Conservation (phyloP, 2,329 filamentous ascomycete genomes). For the Anthostomella pinea region DNA sequence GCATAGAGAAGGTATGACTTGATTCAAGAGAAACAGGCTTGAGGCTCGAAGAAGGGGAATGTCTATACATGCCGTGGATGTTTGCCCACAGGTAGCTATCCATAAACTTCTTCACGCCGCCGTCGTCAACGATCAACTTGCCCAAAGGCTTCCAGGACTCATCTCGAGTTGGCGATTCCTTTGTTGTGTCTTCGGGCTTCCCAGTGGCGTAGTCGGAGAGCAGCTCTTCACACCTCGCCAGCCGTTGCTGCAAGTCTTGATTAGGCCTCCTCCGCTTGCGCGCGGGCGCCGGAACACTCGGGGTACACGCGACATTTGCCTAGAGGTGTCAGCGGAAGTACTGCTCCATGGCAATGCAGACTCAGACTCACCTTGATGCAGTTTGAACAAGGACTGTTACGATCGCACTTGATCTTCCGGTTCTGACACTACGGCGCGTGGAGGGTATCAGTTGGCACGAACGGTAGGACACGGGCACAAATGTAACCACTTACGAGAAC, state of each 20-base stretch:
- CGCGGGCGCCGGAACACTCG: slow-evolving; percentile 58
- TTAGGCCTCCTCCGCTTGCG: slow-evolving; percentile 59
- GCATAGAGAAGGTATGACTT: too few species aligned
- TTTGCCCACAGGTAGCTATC: slow-evolving; percentile 54
- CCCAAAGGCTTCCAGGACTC: slow-evolving; percentile 45
- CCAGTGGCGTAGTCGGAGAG: slow-evolving; percentile 54
- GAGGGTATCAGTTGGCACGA: background rate
- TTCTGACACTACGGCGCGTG: slow-evolving; percentile 45
- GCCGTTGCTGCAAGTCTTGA: slow-evolving; percentile 59
- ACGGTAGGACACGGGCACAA: slow-evolving; percentile 5
- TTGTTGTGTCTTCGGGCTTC: slow-evolving; percentile 22
- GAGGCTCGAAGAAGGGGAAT: too few species aligned
- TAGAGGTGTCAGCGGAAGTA: too few species aligned
- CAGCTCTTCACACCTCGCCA: slow-evolving; percentile 57
- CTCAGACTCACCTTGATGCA: slow-evolving; percentile 56
- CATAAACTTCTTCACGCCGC: slow-evolving; percentile 54
- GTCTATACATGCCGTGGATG: too few species aligned
- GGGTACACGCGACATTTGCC: slow-evolving; percentile 59
- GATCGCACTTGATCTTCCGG: slow-evolving; percentile 62
- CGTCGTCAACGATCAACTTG: slow-evolving; percentile 56
- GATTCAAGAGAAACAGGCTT: too few species aligned
- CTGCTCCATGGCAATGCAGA: too few species aligned
- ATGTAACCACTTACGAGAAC: slow-evolving; percentile 17
- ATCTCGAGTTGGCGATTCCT: slow-evolving; percentile 25
- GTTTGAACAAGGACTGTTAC: slow-evolving; percentile 57